Conservation (phyloP, 768 basidiomycete genomes). For the Termitomyces sp. region DNA sequence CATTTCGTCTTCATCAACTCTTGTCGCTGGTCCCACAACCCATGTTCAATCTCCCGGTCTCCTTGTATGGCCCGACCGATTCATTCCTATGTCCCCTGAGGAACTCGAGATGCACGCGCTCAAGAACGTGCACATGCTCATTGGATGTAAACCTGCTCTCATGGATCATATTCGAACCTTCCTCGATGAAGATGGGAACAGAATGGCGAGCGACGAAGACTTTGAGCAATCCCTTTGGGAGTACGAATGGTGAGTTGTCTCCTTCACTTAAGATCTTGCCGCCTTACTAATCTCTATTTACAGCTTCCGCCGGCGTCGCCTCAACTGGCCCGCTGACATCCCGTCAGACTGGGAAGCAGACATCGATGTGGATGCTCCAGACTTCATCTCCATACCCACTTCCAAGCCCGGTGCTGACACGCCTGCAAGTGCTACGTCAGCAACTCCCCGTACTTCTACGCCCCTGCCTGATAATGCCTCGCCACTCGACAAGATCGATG, state of each 20-base stretch:
- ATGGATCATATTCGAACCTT: slow-evolving; percentile 40
- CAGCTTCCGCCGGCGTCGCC: slow-evolving; percentile 65
- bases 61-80: slow-evolving; percentile 54
- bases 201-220: slow-evolving; percentile 30
- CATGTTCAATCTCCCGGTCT: slow-evolving; percentile 60
- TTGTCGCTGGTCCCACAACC: slow-evolving; percentile 6
- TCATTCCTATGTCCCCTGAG: slow-evolving; percentile 50
- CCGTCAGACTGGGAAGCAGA: slow-evolving; percentile 24
- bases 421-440: slow-evolving; percentile 4
- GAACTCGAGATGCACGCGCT: slow-evolving; percentile 78
- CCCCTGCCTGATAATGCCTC: slow-evolving; percentile 3
- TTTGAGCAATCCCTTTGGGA: slow-evolving; percentile 46
- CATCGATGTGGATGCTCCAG: slow-evolving; percentile 18
- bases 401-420: slow-evolving; percentile 15
- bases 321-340: slow-evolving; percentile 62
- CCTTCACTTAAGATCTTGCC: slow-evolving; percentile 1
- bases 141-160: slow-evolving; percentile 61
- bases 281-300: slow-evolving; percentile 9
- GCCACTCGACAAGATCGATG: slow-evolving; percentile 25
- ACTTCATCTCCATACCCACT: slow-evolving; percentile 8
- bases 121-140: slow-evolving; percentile 61
- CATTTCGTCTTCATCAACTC: slow-evolving; percentile 17
- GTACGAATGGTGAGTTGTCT: slow-evolving; percentile 50
- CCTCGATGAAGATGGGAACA: slow-evolving; percentile 33
- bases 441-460: slow-evolving; percentile 15